A percentile compares a stretch with the other conserved stretches of the same genome.
Conservation (phyloP, 1,139 yeast genomes). For the Yamadazyma membranifaciens region DNA sequence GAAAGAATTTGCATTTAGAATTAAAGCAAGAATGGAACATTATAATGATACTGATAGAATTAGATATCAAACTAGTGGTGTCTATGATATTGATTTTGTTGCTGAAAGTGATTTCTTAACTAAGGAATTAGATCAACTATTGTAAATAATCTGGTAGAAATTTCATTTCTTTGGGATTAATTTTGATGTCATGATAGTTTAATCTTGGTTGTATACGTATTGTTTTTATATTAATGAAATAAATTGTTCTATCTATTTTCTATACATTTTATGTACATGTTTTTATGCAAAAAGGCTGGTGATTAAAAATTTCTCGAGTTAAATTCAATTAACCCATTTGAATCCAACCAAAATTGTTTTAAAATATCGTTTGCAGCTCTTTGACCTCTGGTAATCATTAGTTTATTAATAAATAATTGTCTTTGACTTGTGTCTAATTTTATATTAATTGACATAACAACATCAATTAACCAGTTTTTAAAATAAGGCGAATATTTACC, state of each 20-base stretch:
- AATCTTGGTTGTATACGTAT: constrained; percentile 2
- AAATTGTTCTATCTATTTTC: background rate
- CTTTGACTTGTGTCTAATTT: constrained; percentile 23
- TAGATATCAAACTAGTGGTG: constrained; percentile 64
- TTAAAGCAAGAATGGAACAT: constrained; percentile 80
- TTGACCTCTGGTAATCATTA: constrained; percentile 64
- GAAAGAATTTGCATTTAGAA: constrained; percentile 69
- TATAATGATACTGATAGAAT: constrained; percentile 78
- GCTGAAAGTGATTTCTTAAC: constrained; percentile 63
- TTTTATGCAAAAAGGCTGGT: background rate
- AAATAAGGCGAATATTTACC: constrained; percentile 50
- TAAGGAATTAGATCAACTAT: constrained; percentile 44
- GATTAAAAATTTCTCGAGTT: constrained; percentile 12
- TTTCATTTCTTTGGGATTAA: background rate
- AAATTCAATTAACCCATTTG: constrained; percentile 50
- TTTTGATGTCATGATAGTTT: background rate
- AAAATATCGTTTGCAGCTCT: constrained; percentile 56
- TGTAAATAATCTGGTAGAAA: constrained; percentile 17
- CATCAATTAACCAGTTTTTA: constrained; percentile 48
- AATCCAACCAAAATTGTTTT: constrained; percentile 63
- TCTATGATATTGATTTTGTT: constrained; percentile 56
- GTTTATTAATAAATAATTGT: constrained; percentile 48
- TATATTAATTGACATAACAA: constrained; percentile 22
- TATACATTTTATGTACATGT: background rate
- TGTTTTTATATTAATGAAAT: constrained; percentile 1